Base-by-base conservation (phyloP, 495 filamentous ascomycete genomes). In the Penicillium ochrochloron region DNA sequence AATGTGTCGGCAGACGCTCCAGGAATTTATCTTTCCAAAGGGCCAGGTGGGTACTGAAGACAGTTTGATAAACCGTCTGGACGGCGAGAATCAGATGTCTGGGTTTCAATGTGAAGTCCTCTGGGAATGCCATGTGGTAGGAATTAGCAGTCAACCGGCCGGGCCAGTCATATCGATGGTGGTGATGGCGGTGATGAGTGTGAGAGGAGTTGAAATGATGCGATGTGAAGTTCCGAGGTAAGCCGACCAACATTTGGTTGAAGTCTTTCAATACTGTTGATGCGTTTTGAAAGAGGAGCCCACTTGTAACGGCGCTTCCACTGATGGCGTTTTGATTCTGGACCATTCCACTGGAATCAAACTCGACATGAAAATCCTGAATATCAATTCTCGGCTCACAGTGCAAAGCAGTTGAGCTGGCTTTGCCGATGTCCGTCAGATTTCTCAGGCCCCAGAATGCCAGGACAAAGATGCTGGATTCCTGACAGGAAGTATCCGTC, bases 1-100 rank as follows among this genome's bases (percentile, higher is more conserved):
- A 17, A 11, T 19, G 7, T 1, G 35, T 11, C n/a, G 51, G 41
- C 4, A 63, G 1, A 53, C 57, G 31, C 7, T 56, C n/a, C 17
- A 75, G 57, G 33, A 62, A 67, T 5, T 61, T 12, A 11, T 69
- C 57, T 4, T 61, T 66, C 61, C 54, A 53, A 0, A 72, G 60
- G 5, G 66, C 62, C 2, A 69, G 29, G 41, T 73, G 64, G 7
- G 50, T 68, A 25, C 54, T 66, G 62, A 73, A 75, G n/a, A 57
- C 51, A 17, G 55, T 25, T 44, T 67, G 62, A 35, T 75, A 75
- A 46, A 61, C 50, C 9, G 48, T 37, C 53, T 67, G 57, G 0
- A 64, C 53, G 12, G 59, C 56, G 0, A 25, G 21, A 9, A 64
- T 58, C 10, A 66, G 52, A 44, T 21, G 25, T 5, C 33, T 34